phyloP scores from a whole-genome alignment of 129 eudicot species.

The Tanacetum coccineum region DNA sequence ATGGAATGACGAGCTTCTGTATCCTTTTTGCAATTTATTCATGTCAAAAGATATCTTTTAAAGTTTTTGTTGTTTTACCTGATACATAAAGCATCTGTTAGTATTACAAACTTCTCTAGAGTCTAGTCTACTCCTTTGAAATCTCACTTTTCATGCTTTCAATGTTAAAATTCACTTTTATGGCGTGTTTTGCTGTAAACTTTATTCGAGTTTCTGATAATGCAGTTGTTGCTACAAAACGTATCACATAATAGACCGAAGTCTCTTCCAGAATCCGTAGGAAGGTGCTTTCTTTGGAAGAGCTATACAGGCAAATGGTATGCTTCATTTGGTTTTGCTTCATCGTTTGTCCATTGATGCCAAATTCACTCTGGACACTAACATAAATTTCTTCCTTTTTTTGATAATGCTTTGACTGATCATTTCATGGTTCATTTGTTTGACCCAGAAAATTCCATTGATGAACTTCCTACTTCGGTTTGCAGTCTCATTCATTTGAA shows the following conservation, averaged over 20 bases:
- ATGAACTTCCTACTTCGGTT: conserved; percentile 92
- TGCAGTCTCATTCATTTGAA: too few relatives aligned
- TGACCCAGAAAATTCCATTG: conserved; percentile 67
- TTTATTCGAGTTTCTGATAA: conserved; percentile 18
- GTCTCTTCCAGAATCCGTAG: conserved; percentile 93
- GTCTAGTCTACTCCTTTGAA: neutral
- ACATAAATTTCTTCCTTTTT: too few relatives aligned
- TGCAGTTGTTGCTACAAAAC: conserved; percentile 86
- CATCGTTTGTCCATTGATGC: too few relatives aligned
- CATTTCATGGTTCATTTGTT: neutral
- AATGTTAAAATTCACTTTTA: neutral
- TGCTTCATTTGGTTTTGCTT: too few relatives aligned
- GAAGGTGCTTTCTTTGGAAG: conserved; percentile 93
- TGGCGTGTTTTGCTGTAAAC: neutral
- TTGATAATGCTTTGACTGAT: neutral
- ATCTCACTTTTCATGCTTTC: too few relatives aligned
- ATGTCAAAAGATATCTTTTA: neutral
- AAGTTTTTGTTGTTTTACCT: neutral
- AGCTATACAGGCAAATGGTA: conserved; percentile 58
- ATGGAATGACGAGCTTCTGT: neutral
- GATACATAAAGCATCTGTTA: neutral
- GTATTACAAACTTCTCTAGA: neutral
- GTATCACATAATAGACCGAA: conserved; percentile 73
- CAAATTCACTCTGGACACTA: conserved; percentile 2
- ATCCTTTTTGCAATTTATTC: conserved; percentile 1